Evolutionary conservation across 2,329 filamentous ascomycete genomes (phyloP).

Genomic region (Fusarium paranaense): DNA sequence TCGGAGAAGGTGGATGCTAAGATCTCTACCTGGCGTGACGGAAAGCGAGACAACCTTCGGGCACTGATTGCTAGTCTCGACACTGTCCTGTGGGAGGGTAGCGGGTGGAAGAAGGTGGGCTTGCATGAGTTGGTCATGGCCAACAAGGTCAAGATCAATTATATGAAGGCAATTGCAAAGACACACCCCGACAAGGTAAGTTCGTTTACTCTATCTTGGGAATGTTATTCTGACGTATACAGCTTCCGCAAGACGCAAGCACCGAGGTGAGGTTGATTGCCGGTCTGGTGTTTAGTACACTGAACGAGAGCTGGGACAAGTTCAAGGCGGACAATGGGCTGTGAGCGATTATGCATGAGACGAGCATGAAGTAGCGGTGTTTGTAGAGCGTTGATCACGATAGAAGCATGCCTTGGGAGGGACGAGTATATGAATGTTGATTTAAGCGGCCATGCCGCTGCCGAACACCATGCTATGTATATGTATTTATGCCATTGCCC

Average conservation of each 20-base stretch:
- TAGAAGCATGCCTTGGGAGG: slow-evolving; percentile 36
- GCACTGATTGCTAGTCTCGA: slow-evolving; percentile 90
- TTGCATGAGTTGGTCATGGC: slow-evolving; percentile 93
- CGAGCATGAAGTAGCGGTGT: slow-evolving; percentile 34
- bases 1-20: slow-evolving; percentile 86
- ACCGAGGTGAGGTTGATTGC: slow-evolving; percentile 76
- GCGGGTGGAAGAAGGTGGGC: slow-evolving; percentile 96
- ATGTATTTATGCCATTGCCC: slow-evolving; percentile 25
- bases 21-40: slow-evolving; percentile 85
- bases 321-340: slow-evolving; percentile 77
- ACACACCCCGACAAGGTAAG: slow-evolving; percentile 98
- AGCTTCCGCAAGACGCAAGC: slow-evolving; percentile 73
- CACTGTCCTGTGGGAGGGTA: slow-evolving; percentile 88
- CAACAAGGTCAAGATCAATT: slow-evolving; percentile 95
- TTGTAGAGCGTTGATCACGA: slow-evolving; percentile 41
- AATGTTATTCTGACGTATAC: slow-evolving; percentile 14
- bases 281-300: slow-evolving; percentile 72
- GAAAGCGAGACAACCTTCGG: slow-evolving; percentile 91
- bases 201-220: neutral
- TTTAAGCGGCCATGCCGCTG: slow-evolving; percentile 34
- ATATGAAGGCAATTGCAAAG: slow-evolving; percentile 99
- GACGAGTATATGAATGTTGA: slow-evolving; percentile 41
- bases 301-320: slow-evolving; percentile 80
- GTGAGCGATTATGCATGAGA: slow-evolving; percentile 49
- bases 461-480: slow-evolving; percentile 43